These are phyloP conservation scores for Picea glauca DNA, from an alignment of 75 land plant genomes.

Conservation along the genomic window DNA sequence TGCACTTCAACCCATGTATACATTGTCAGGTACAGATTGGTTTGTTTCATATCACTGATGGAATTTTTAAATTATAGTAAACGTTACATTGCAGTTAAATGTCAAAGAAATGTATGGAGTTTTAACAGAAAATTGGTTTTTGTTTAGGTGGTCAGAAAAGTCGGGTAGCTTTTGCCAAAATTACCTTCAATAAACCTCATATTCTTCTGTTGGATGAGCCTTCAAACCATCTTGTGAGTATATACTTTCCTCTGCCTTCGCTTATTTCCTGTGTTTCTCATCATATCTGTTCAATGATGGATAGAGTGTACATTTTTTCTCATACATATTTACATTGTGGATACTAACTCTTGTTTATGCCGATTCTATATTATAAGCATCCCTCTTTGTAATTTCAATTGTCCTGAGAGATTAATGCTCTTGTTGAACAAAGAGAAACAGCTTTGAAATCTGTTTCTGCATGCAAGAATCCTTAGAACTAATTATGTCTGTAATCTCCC, in stretches of 20 bases:
- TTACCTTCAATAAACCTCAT: conserved; percentile 97
- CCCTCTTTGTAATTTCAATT: not conserved
- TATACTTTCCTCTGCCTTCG: not conserved
- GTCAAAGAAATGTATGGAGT: not conserved
- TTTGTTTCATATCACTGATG: not conserved
- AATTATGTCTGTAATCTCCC: not conserved
- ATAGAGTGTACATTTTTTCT: too few relatives aligned
- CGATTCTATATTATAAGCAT: not conserved
- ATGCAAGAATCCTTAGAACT: not conserved
- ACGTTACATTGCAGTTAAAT: not conserved
- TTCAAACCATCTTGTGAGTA: conserved; percentile 95
- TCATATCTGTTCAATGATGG: not conserved
- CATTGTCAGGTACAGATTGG: conserved; percentile 75
- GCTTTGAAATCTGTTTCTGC: too few relatives aligned
- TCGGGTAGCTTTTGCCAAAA: conserved; percentile 98
- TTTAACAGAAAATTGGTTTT: conserved; percentile 1
- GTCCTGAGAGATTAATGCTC: not conserved
- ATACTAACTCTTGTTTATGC: not conserved
- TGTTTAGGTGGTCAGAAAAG: conserved; percentile 96
- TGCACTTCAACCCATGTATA: conserved; percentile 99
- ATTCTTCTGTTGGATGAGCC: conserved; percentile 96
- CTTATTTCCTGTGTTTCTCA: not conserved
- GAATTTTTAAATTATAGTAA: not conserved
- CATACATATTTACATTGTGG: too few relatives aligned
- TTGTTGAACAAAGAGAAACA: too few relatives aligned